Base-by-base conservation (phyloP, 257 asterid genomes). In the Thymus quinquecostatus region DNA sequence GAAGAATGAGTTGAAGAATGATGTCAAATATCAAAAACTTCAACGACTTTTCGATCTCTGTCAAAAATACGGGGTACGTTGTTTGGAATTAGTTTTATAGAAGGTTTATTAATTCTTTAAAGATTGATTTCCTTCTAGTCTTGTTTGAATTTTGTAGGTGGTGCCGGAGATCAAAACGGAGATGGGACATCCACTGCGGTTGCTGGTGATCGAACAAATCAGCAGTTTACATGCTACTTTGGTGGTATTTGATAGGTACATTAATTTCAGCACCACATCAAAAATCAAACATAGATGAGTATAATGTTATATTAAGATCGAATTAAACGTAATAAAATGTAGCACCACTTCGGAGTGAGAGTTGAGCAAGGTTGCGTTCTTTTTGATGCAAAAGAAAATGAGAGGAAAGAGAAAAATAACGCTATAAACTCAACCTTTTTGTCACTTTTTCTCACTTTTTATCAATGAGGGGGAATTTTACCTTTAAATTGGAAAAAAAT, bases 241-340 rank as follows among this genome's bases (percentile, higher is more conserved):
- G 27, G 94, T 85, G 1, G 89, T 88, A 10, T 88, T 88, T 14
- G 97, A 91, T 74, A 85, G 86, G 96, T 89, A 80, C 10, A 1
- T 40, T 1, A 4, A 2, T 2, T 34, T 1, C 38, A 34, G 2
- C 7, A 4, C 41, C 41, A 38, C 4, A 5, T 38, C 38, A 34
- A 2, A 21, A 21, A 21, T 3, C 38, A 34, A 34, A 34, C 38
- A 34, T 34, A 21, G 21, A 21, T 21, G 21, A 21, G 21, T 21
- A 21, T 21, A 21, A 21, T 21, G 21, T 21, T 21, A 21, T 21
- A 21, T 0, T 21, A 21, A 21, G 21, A 21, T 21, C 21, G 21
- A 21, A 21, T 21, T 21, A 21, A 21, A 21, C 21, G 21, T 21
- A 21, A 21, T 21, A 21, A 21, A 21, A 21, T 21, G 21, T 21